Conservation (phyloP, 176 grass and related monocot species). For the Triticum timopheevii region DNA sequence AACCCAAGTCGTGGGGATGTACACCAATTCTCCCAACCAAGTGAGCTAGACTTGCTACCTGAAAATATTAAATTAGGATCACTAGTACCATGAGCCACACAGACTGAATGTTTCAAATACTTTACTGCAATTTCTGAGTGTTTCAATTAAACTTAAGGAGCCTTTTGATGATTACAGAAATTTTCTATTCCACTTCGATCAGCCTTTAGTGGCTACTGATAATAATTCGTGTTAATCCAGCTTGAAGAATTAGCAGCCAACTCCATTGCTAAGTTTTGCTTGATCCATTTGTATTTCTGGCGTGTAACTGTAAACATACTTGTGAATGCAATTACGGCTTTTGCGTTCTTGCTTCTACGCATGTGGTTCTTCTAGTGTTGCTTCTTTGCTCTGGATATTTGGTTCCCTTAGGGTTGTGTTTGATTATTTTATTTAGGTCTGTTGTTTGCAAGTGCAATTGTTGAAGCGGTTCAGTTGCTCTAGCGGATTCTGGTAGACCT, state of each 20-base stretch:
- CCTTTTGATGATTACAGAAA: background rate
- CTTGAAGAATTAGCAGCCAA: background rate
- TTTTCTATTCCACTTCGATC: background rate
- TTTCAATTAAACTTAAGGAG: background rate
- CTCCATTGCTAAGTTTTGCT: background rate
- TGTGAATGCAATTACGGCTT: background rate
- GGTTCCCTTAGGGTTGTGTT: background rate
- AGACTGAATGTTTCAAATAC: background rate
- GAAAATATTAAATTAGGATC: background rate
- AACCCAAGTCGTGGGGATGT: no score
- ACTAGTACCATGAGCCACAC: background rate
- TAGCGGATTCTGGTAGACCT: background rate
- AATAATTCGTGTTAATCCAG: background rate
- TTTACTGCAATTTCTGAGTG: background rate
- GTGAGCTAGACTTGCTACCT: background rate
- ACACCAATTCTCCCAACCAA: background rate
- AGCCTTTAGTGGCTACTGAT: no score
- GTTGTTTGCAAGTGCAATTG: no score
- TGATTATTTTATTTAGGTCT: background rate
- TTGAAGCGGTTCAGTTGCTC: background rate
- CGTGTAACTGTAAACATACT: background rate
- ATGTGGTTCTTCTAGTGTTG: background rate
- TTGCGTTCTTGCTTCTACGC: background rate
- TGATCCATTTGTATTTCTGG: background rate
- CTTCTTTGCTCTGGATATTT: background rate